Conservation (phyloP, 2,329 filamentous ascomycete species). For the Colletotrichum theobromicola region DNA sequence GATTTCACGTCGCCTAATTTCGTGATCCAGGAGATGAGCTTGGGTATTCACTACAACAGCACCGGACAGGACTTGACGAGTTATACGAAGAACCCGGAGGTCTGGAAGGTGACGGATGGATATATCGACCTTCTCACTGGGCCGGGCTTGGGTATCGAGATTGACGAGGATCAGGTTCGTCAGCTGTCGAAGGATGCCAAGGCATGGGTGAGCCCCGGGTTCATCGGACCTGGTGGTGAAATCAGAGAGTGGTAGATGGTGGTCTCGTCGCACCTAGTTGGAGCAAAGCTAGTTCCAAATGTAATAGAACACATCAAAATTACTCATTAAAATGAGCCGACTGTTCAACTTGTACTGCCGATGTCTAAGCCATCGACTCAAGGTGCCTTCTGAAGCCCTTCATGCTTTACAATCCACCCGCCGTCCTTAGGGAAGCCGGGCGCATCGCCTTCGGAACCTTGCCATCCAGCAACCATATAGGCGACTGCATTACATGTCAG, state of each 20-base stretch:
- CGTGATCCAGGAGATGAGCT: constrained; percentile 78
- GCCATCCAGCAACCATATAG: constrained; percentile 34
- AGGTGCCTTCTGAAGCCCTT: constrained; percentile 35
- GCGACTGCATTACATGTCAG: constrained; percentile 27
- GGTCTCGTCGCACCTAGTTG: background rate
- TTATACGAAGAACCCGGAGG: constrained; percentile 68
- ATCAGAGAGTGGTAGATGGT: constrained; percentile 68
- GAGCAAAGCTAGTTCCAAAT: background rate
- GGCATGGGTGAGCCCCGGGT: constrained; percentile 71
- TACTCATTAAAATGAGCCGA: rapidly evolving
- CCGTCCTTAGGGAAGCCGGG: constrained; percentile 41
- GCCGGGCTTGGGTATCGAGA: constrained; percentile 71
- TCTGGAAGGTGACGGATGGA: constrained; percentile 71
- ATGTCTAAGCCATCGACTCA: background rate
- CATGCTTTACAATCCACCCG: constrained; percentile 38
- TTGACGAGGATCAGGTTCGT: constrained; percentile 72
- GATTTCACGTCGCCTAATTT: constrained; percentile 67
- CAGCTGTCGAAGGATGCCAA: constrained; percentile 60
- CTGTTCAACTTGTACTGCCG: rapidly evolving
- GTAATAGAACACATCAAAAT: no score
- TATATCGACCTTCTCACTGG: constrained; percentile 66
- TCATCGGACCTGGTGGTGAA: constrained; percentile 70
- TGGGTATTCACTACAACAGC: constrained; percentile 81
- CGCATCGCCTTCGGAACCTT: constrained; percentile 26
- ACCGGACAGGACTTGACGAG: constrained; percentile 69